phyloP scores from a whole-genome alignment of 768 basidiomycete genomes.

The Crepidotus variabilis region DNA sequence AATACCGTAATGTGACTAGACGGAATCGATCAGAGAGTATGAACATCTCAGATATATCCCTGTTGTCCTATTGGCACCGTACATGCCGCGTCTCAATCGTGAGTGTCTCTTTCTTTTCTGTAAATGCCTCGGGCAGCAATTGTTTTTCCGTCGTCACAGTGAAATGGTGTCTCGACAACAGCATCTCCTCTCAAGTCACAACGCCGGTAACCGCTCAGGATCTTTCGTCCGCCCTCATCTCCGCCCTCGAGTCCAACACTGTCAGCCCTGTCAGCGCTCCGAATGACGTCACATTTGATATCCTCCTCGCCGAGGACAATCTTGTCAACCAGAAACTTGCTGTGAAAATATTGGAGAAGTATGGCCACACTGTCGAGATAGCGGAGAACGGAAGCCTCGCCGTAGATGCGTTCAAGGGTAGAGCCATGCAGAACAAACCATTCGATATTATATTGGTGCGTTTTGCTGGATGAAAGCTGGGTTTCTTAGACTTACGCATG shows the following conservation, averaged over 20 bases:
- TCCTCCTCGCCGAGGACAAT: constrained; percentile 96
- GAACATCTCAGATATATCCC: constrained; percentile 97
- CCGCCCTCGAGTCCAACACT: constrained; percentile 93
- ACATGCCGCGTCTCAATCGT: constrained; percentile 73
- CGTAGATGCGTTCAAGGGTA: constrained; percentile 84
- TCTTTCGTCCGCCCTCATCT: constrained; percentile 86
- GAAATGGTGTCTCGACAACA: constrained; percentile 96
- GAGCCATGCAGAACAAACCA: constrained; percentile 64
- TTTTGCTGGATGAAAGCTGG: constrained; percentile 9
- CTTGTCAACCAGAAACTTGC: constrained; percentile 95
- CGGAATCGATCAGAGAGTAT: constrained; percentile 84
- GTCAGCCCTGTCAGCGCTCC: constrained; percentile 83
- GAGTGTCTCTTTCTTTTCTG: constrained; percentile 25
- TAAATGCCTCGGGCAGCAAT: neutral
- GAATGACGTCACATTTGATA: constrained; percentile 85
- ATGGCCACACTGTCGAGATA: constrained; percentile 93
- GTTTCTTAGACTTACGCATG: constrained; percentile 2
- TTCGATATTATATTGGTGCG: constrained; percentile 91
- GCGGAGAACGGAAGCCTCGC: constrained; percentile 96
- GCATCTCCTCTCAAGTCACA: constrained; percentile 92
- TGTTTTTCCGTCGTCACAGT: constrained; percentile 40
- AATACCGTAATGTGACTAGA: constrained; percentile 39
- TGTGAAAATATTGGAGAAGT: constrained; percentile 93
- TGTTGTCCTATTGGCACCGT: constrained; percentile 84
- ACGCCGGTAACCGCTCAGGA: constrained; percentile 88